phyloP scores from a whole-genome alignment of 148 eudicot species.

The Cornus florida region DNA sequence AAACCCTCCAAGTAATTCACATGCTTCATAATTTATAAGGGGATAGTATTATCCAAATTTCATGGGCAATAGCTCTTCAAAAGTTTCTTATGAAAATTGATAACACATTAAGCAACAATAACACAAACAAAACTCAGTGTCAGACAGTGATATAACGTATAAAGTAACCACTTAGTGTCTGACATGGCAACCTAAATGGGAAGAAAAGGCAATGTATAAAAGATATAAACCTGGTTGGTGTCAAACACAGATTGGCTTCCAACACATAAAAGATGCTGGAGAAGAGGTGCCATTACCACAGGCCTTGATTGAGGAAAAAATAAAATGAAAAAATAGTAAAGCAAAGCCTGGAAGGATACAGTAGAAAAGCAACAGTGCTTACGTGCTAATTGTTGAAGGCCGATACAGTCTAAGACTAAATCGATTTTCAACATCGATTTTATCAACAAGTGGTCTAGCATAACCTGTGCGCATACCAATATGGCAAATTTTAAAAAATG shows the following conservation, averaged over 20 bases:
- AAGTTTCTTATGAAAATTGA: no score
- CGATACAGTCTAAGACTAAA: slow-evolving; percentile 73
- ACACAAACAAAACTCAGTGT: not conserved
- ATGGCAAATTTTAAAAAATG: not conserved
- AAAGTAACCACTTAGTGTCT: not conserved
- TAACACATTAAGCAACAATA: no score
- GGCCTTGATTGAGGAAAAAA: not conserved
- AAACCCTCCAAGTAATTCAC: not conserved
- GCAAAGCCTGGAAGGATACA: not conserved
- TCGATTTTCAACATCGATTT: slow-evolving; percentile 62
- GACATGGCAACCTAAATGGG: not conserved
- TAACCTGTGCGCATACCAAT: slow-evolving; percentile 52
- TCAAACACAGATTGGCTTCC: not conserved
- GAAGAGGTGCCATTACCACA: not conserved
- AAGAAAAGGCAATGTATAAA: not conserved
- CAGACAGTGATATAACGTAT: not conserved
- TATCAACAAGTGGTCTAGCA: slow-evolving; percentile 94
- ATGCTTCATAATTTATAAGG: not conserved
- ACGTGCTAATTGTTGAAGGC: slow-evolving; percentile 92
- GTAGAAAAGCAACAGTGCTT: slow-evolving; percentile 30
- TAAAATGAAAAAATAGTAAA: not conserved
- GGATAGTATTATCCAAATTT: not conserved
- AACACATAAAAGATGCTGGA: not conserved
- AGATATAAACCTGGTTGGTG: not conserved
- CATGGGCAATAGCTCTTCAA: no score